A percentile compares a stretch with the other conserved stretches of the same genome.
Conservation (phyloP, 495 filamentous ascomycete genomes). For the Clavariopsis aquatica region DNA sequence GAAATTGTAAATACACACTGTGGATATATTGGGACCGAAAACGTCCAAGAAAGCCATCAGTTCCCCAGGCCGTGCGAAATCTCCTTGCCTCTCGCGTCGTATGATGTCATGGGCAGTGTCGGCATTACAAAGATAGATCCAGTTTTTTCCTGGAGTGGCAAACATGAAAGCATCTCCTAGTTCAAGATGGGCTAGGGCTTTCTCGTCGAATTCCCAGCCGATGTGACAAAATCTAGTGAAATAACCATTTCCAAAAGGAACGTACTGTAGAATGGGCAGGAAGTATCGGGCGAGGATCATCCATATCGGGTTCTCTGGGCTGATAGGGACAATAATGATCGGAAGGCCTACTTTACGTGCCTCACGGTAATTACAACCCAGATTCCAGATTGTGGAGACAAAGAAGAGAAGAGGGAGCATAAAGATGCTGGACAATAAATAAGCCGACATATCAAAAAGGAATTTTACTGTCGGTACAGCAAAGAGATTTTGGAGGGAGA, state of each 20-base stretch:
- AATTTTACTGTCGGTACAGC: neutral
- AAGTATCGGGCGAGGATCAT: constrained; percentile 32
- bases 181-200: constrained; percentile 22
- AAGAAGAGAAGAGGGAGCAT: constrained; percentile 10
- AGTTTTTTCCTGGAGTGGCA: constrained; percentile 36
- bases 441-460: neutral
- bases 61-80: constrained; percentile 27
- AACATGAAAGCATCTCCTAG: constrained; percentile 35
- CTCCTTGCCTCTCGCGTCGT: constrained; percentile 13
- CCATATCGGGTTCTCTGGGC: constrained; percentile 41
- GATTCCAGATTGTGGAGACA: constrained; percentile 4
- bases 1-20: constrained; percentile 29
- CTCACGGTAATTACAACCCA: constrained; percentile 15
- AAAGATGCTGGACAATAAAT: constrained; percentile 1
- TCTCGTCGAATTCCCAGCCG: constrained; percentile 38
- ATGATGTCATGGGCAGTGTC: constrained; percentile 18
- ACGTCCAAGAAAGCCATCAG: constrained; percentile 42
- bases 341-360: constrained; percentile 30
- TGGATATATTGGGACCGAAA: constrained; percentile 47
- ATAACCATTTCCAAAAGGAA: constrained; percentile 23
- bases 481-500: neutral
- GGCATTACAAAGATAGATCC: constrained; percentile 30
- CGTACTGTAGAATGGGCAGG: constrained; percentile 9
- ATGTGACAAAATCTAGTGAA: constrained; percentile 28
- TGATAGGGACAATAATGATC: constrained; percentile 38